phyloP scores from a whole-genome alignment of 2,329 filamentous ascomycete species.

The Aspergillus aculeatinus region DNA sequence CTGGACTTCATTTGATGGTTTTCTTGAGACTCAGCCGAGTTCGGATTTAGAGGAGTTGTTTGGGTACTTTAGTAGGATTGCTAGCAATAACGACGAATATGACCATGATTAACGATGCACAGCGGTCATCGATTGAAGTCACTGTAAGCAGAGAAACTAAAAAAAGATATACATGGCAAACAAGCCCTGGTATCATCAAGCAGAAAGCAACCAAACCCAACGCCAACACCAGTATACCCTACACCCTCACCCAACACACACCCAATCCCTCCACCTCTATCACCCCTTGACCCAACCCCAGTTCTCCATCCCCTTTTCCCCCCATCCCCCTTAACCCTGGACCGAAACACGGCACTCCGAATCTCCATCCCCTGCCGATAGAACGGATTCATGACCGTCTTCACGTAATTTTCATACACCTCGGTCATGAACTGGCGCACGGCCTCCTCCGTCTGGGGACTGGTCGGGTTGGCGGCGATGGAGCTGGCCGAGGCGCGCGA shows the following conservation, averaged over 20 bases:
- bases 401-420: conserved; percentile 95
- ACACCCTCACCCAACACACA: neutral
- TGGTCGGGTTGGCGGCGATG: conserved; percentile 79
- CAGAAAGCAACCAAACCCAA: neutral
- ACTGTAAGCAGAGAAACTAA: no score
- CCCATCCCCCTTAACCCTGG: conserved; percentile 58
- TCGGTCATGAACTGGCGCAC: conserved; percentile 93
- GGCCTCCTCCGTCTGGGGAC: conserved; percentile 89
- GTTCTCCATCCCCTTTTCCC: neutral
- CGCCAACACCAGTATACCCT: neutral
- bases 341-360: conserved; percentile 79
- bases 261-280: no score
- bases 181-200: neutral
- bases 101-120: conserved; percentile 4
- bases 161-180: neutral
- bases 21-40: neutral
- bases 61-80: neutral
- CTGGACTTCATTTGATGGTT: conserved; percentile 1
- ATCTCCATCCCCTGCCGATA: conserved; percentile 84
- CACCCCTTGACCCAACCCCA: neutral
- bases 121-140: neutral
- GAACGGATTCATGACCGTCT: conserved; percentile 96
- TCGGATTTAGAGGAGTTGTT: neutral
- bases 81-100: neutral
- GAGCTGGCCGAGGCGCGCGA: conserved; percentile 60